Conservation (phyloP, 768 basidiomycete species). For the Imleria badia region DNA sequence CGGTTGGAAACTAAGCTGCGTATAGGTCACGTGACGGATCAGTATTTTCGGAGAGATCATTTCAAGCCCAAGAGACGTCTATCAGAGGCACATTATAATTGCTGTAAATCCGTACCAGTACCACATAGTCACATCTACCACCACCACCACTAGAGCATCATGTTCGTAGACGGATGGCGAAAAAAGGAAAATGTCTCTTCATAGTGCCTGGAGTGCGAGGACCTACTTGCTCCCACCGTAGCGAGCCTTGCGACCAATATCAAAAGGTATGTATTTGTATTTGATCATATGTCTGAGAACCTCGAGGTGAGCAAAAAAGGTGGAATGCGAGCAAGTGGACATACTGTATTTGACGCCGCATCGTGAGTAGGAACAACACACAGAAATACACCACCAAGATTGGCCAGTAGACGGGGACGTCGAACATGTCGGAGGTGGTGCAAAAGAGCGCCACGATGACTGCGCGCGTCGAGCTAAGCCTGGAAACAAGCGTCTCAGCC, state of each 20-base stretch:
- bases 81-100: slow-evolving; percentile 23
- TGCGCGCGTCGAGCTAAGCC: slow-evolving; percentile 91
- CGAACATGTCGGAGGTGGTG: slow-evolving; percentile 82
- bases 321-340: slow-evolving; percentile 26
- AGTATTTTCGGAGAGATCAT: not conserved
- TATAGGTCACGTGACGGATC: slow-evolving; percentile 15
- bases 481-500: slow-evolving; percentile 28
- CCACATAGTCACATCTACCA: slow-evolving; percentile 20
- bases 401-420: slow-evolving; percentile 99
- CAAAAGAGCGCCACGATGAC: slow-evolving; percentile 78
- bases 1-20: not conserved
- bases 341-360: slow-evolving; percentile 95
- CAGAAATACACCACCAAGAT: slow-evolving; percentile 98
- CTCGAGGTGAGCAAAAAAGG: slow-evolving; percentile 6
- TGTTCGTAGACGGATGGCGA: slow-evolving; percentile 8
- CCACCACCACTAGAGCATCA: slow-evolving; percentile 13
- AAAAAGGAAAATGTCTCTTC: slow-evolving; percentile 7
- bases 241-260: slow-evolving; percentile 89
- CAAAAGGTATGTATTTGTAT: slow-evolving; percentile 96
- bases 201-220: not conserved
- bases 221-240: slow-evolving; percentile 63
- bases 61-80: not conserved
- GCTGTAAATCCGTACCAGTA: slow-evolving; percentile 31
- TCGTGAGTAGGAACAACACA: slow-evolving; percentile 90
- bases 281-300: slow-evolving; percentile 93